Base-by-base conservation (phyloP, 345 rosid species). In the Gossypium anomalum region DNA sequence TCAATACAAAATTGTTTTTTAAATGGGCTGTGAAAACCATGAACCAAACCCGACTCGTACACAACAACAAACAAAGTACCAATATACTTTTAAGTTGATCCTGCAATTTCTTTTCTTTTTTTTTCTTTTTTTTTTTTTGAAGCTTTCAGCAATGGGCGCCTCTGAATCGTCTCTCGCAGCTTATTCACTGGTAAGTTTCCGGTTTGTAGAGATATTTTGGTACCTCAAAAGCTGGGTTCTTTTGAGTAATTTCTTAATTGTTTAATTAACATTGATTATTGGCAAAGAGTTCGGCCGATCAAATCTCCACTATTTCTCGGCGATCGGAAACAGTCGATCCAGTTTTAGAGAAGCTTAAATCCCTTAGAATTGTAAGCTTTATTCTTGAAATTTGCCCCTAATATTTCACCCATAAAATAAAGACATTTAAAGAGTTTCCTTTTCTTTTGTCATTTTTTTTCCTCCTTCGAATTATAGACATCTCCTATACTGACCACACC, bases 281-380 rank as follows among this genome's bases (percentile, higher is more conserved):
- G 2, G 15, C 71, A 65, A 70, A 88, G 85, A 62, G 80, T 75
- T 74, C 79, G n/a, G 76, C 79, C 22, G 94, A 92, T 67, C 87
- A 83, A 79, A 92, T 94, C 71, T 90, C 97, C 77, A 94, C 97
- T 19, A 86, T 92, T 22, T 88, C 97, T 48, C 85, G 83, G 82
- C 83, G 88, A 75, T 78, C 82, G 2, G 90, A 89, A 70, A 41
- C 77, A 49, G 86, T 83, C 22, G 97, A 94, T 80, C 95, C 93
- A 27, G 12, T 92, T 71, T 80, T 89, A 60, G 93, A 90, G 83
- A 88, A 78, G 79, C 92, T 94, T 22, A 86, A 80, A 80, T 91
- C 97, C 55, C 97, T 90, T 75, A 79, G 81, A 77, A 82, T 92
- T 68, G 98, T 94, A 78, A 82, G 97, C 78, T 29, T 17, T 47